Conservation (phyloP, 306 rosid species). For the Cicer arietinum region DNA sequence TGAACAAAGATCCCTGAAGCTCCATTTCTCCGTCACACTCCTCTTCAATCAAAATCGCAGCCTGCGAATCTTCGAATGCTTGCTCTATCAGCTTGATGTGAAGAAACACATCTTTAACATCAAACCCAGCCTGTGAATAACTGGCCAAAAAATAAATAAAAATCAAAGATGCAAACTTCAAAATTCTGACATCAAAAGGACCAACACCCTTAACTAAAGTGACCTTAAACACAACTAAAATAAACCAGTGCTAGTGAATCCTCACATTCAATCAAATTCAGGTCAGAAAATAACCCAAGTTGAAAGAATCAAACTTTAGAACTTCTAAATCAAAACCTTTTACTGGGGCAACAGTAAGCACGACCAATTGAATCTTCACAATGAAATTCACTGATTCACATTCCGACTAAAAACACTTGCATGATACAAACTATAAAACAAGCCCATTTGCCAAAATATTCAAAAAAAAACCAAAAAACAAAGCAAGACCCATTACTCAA, state of each 20-base stretch:
- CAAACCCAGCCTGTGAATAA: constrained; percentile 88
- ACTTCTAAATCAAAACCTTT: constrained; percentile 5
- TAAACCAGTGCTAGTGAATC: not conserved
- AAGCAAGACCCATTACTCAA: constrained; percentile 9
- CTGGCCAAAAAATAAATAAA: constrained; percentile 46
- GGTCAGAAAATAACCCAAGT: constrained; percentile 4
- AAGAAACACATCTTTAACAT: constrained; percentile 89
- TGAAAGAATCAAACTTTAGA: constrained; percentile 1
- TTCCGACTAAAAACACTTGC: constrained; percentile 6
- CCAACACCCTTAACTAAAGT: not conserved
- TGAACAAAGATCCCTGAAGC: constrained; percentile 66
- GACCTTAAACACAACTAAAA: constrained; percentile 21
- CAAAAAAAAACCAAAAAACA: not conserved
- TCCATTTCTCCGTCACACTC: constrained; percentile 62
- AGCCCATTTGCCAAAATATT: not conserved
- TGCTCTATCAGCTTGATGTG: constrained; percentile 88
- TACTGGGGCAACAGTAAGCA: constrained; percentile 5
- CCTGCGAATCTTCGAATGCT: constrained; percentile 68
- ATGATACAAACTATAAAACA: not conserved
- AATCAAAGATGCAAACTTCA: constrained; percentile 13
- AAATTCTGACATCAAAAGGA: not conserved
- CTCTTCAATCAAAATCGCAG: constrained; percentile 83
- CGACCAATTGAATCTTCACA: constrained; percentile 19
- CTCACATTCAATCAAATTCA: constrained; percentile 15
- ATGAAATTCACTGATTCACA: not conserved